Base-by-base conservation (phyloP, 2,329 filamentous ascomycete genomes). In the Aspergillus piperis region DNA sequence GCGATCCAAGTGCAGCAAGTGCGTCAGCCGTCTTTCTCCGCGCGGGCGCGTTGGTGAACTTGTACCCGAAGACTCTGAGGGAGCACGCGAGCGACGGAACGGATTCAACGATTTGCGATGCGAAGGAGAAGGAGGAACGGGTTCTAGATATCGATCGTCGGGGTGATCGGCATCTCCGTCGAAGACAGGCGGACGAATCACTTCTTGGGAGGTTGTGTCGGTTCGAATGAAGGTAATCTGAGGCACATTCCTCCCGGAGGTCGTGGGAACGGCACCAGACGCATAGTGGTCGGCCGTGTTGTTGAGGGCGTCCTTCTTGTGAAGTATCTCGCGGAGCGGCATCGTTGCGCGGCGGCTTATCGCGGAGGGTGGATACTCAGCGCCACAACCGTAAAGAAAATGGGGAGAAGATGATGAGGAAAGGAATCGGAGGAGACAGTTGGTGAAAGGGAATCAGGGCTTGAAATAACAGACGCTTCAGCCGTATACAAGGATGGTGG, bases 191-290 rank as follows among this genome's bases (percentile, higher is more conserved):
- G 91, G 90, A 58, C 86, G 82, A 73, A 96, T 91, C 66, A 89
- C 80, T 75, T 97, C 92, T 73, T 92, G 85, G 1, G 88, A 87
- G 65, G 87, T 79, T 1, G 93, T 96, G 72, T 96, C 94, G 65
- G 91, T 89, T 63, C 92, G 89, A 71, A 95, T 84, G 78, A 97
- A 92, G 64, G 84, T 91, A 79, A 97, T 92, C 67, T 90, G 87
- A 59, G 89, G 88, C 1, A 81, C 64, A 73, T 66, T 83, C 15
- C 38, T 59, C 42, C 60, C 60, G 21, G 64, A 66, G 13, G 54
- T 42, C 11, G 66, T 64, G 7, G 59, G 74, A 64, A 84, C 82
- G 65, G 19, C 38, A n/a, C 81, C 81, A 49, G 65, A 13, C 17
- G 50, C 81, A 85, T 85, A 61, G 49, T 70, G 65, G 50, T 48